These are phyloP conservation scores for Aspergillus biplanus DNA, from an alignment of 495 filamentous ascomycete genomes.

Conservation along the genomic window DNA sequence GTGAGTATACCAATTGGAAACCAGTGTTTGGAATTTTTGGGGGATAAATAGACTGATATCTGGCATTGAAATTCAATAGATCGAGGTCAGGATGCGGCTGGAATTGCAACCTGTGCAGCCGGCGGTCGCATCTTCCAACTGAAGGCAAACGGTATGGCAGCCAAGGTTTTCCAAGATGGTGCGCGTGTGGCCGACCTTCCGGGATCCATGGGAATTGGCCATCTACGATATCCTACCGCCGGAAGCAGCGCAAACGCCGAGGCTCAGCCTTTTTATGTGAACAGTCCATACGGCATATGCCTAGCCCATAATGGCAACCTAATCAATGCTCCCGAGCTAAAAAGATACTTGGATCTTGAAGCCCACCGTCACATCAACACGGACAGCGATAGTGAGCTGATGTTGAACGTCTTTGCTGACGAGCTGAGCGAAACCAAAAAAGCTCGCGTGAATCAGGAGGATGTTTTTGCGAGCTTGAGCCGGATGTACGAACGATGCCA, in stretches of 20 bases:
- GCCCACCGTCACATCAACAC: constrained; percentile 97
- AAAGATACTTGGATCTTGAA: constrained; percentile 78
- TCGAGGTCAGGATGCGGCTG: constrained; percentile 89
- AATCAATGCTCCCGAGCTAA: constrained; percentile 86
- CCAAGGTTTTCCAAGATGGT: constrained; percentile 83
- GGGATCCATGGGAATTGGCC: constrained; percentile 87
- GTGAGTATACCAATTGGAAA: constrained; percentile 34
- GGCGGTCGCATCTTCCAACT: constrained; percentile 86
- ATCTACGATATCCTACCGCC: constrained; percentile 89
- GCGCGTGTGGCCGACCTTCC: constrained; percentile 76
- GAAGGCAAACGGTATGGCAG: constrained; percentile 91
- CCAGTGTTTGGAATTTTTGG: not conserved
- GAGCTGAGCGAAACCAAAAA: constrained; percentile 96
- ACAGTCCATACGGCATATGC: constrained; percentile 80
- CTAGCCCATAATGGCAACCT: constrained; percentile 87
- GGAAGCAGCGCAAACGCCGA: constrained; percentile 73
- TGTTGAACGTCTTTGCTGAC: constrained; percentile 94
- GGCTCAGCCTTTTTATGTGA: constrained; percentile 84
- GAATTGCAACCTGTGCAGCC: constrained; percentile 74
- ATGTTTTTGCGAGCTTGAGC: constrained; percentile 78
- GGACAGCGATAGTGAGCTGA: constrained; percentile 90
- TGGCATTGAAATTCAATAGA: constrained; percentile 29
- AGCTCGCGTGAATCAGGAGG: constrained; percentile 87
- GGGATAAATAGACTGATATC: constrained; percentile 4
- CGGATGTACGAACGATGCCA: constrained; percentile 78